Evolutionary conservation across 441 rosid species (phyloP), one percentile per base, ranked within the genome.

Genomic region (Croton laevigatus): DNA sequence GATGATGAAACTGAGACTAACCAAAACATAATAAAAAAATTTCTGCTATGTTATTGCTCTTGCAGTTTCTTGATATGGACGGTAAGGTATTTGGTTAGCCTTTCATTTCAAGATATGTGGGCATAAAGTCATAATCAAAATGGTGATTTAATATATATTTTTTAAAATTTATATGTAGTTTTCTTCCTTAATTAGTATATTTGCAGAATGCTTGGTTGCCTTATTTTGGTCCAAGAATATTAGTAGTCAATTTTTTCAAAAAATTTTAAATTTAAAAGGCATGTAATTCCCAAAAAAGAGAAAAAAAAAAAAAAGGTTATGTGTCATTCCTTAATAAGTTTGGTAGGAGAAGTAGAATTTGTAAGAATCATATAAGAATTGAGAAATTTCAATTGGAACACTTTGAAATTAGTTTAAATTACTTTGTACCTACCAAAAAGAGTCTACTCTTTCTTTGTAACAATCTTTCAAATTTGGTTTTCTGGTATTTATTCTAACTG

Each of bases 101-200:
- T 42, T 57, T 17, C 11, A 16, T 12, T 53, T 73, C 38, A 46
- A 44, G 44, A 53, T 69, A 19, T 53, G 59, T 52, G 55, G 68
- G 64, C 61, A 44, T n/a, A 17, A 36, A 48, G 70, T 71, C 66
- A 4, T 38, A 32, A 16, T 63, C 76, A 45, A 34, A 51, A 53
- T 45, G 63, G 51, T n/a, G 42, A 61, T 27, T 69, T 40, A 37
- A 38, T 6, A 58, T 59, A 59, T 42, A 49, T 27, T 73, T 55
- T 36, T 37, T n/a, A n/a, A n/a, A n/a, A 27, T 27, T 27, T 27
- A 27, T 27, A 27, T 70, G 16, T 13, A 17, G 5, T 60, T 60
- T 11, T 27, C 54, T n/a, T 19, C 37, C 14, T 60, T 52, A 59
- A 59, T 61, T 60, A 44, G 22, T 51, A 40, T 40, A 40, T 40